Evolutionary conservation across 306 rosid species (phyloP).

Genomic region (Nissolia schottii): DNA sequence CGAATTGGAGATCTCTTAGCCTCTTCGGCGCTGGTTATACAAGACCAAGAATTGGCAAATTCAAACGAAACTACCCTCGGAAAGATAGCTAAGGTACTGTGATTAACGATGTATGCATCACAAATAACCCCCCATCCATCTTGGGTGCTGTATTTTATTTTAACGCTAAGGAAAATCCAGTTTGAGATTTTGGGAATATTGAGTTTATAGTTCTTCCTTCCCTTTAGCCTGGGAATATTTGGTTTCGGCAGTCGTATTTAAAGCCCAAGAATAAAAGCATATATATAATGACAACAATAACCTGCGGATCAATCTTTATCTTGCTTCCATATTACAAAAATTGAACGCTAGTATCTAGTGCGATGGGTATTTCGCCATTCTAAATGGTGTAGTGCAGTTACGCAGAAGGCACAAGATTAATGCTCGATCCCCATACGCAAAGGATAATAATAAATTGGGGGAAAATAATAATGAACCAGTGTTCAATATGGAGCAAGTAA

Average conservation of each 20-base stretch:
- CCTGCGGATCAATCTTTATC: background rate
- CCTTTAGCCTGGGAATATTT: too few species aligned
- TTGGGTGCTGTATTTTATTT: too few species aligned
- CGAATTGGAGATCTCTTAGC: slow-evolving; percentile 29
- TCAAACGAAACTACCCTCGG: background rate
- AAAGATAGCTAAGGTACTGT: background rate
- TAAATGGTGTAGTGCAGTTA: too few species aligned
- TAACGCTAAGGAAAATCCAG: too few species aligned
- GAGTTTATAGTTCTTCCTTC: too few species aligned
- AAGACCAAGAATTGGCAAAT: background rate
- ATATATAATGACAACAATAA: background rate
- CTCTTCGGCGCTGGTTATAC: slow-evolving; percentile 23
- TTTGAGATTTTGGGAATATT: too few species aligned
- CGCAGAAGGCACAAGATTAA: background rate
- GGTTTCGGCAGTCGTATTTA: too few species aligned
- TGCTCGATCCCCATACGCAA: background rate
- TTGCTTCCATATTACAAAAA: background rate
- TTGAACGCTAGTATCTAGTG: background rate
- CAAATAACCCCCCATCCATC: background rate
- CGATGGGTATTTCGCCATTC: background rate
- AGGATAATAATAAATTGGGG: background rate
- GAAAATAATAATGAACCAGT: background rate
- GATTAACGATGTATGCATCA: background rate
- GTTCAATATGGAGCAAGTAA: slow-evolving; percentile 3
- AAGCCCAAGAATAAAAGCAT: too few species aligned